Base-by-base conservation (phyloP, 176 grass and related monocot genomes). In the Oryza meridionalis region DNA sequence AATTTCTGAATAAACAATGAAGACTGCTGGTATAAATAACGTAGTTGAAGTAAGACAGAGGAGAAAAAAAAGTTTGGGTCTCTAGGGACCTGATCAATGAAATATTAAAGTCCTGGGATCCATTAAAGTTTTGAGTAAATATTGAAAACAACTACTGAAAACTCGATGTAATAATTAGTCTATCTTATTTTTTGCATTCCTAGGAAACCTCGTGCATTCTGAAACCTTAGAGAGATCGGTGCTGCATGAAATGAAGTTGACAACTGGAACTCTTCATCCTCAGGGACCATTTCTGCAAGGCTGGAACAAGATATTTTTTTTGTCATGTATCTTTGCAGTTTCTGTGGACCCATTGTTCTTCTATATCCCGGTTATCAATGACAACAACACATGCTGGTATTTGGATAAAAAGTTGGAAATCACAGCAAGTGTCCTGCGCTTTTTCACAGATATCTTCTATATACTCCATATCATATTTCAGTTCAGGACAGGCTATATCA, bases 301-400 rank as follows among this genome's bases (percentile, higher is more conserved):
- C 89, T 98, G 95, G 95, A 98, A 95, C 72, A 98, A 88, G 83
- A 91, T 98, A 90, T 98, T 98, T 75, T 70, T 98, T 62, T 82
- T 98, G 88, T 91, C 95, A 67, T 98, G 95, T 90, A 84, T 98
- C 55, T 31, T 86, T 86, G 92, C 95, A 84, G 88, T 98, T 51
- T 93, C 95, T 59, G 85, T 98, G 33, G 95, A 98, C 25, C 90
- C 95, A 61, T 88, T 95, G 46, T 98, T 98, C 87, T 89, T 98
- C 66, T 98, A 98, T 79, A 85, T 95, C 81, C 95, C 92, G 11
- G 82, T 90, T 68, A 95, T 98, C 53, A 77, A 75, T 31, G 70
- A 46, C 85, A 22, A 77, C 7, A 70, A 88, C 3, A 53, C 40
- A 69, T 98, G 95, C 67, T 90, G 92, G 84, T 88, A 89, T 77